Conservation (phyloP, 2,329 filamentous ascomycete genomes). For the Colletotrichum graminicola region DNA sequence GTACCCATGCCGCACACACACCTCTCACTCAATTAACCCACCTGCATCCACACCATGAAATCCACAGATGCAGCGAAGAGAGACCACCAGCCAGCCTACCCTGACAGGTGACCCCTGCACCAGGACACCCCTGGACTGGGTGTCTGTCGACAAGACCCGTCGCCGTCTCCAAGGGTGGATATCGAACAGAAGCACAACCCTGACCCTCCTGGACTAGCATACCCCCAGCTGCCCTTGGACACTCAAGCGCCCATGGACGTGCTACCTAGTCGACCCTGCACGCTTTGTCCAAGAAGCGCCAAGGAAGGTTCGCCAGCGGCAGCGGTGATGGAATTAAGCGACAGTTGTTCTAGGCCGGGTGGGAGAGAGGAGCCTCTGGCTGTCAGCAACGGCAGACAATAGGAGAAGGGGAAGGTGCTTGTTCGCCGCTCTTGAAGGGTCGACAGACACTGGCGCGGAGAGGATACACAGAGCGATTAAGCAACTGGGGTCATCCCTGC, state of each 20-base stretch:
- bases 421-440: neutral
- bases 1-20: constrained; percentile 13
- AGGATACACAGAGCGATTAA: constrained; percentile 9
- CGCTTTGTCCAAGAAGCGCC: constrained; percentile 21
- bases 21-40: constrained; percentile 17
- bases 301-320: constrained; percentile 33
- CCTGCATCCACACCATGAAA: constrained; percentile 23
- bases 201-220: constrained; percentile 33
- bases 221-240: constrained; percentile 19
- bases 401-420: neutral
- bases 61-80: constrained; percentile 32
- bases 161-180: constrained; percentile 9
- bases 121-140: constrained; percentile 20
- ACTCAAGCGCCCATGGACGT: constrained; percentile 11
- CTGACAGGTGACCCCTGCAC: constrained; percentile 37
- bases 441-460: constrained; percentile 8
- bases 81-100: constrained; percentile 37
- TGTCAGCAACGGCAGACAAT: neutral
- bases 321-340: constrained; percentile 23
- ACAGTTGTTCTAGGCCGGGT: neutral
- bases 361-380: neutral
- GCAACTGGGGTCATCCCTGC: constrained; percentile 30
- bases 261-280: constrained; percentile 21
- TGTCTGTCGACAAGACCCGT: neutral
- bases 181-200: constrained; percentile 14